Base-by-base conservation (phyloP, 169 alveolate species). In the Sarcocystis neurona region DNA sequence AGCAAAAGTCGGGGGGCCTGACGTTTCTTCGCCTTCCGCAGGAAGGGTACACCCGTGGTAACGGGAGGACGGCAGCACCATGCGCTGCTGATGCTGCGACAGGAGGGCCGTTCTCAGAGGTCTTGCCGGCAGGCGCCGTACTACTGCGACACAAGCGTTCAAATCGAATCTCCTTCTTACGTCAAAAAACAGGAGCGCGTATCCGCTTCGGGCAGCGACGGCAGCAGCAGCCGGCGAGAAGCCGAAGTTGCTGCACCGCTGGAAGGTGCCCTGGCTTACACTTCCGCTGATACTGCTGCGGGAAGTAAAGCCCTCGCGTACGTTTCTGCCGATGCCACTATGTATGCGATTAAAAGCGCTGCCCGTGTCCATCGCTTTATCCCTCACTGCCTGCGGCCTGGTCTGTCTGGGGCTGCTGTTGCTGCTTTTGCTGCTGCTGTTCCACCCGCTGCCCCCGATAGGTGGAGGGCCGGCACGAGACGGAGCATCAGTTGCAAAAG, bases 61-160 rank as follows among this genome's bases (percentile, higher is more conserved):
- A 84, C 37, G 41, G 18, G 89, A 47, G 58, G 63, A 15, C n/a
- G 10, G n/a, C 20, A 10, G 8, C 39, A 12, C 18, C n/a, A 12
- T 66, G 12, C 39, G 75, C 48, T 85, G 85, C 20, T 85, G 85
- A 30, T 44, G 58, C 39, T 50, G 18, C 18, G 88, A 85, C 74
- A 87, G 43, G 43, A 87, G 53, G 10, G 91, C 68, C 47, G 87
- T 23, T 32, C 68, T 39, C 6, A 75, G 87, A 1, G 91, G 91
- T 43, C 88, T 34, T 20, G 87, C 88, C 39, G 87, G 91, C 23
- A 87, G 91, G n/a, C 87, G 72, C 60, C 58, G 41, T 27, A 78
- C 68, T 32, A 53, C 84, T 37, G 87, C 91, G 30, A 87, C 70
- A 53, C 91, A 82, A 44, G 50, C 32, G n/a, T 82, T 68, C 72